Percentiles rank a stretch among this genome's conserved stretches.
Conservation (phyloP, 208 protist genomes). For the Trypanosoma cruzi region DNA sequence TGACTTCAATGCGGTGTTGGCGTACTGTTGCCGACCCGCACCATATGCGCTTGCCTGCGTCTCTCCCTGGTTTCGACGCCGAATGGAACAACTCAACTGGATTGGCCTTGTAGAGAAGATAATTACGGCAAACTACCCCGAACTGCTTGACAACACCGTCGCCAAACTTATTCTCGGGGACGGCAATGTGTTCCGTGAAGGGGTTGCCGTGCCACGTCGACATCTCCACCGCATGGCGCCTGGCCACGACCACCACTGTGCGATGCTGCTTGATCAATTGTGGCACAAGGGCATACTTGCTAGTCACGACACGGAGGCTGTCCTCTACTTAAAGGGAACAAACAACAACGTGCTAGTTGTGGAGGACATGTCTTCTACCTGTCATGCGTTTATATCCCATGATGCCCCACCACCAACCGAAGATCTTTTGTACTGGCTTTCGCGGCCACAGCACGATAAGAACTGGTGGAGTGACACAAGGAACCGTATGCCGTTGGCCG, state of each 20-base stretch:
- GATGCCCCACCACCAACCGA: slow-evolving; percentile 16
- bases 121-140: slow-evolving; percentile 9
- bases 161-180: slow-evolving; percentile 1
- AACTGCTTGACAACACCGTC: background rate
- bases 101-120: background rate
- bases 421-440: slow-evolving; percentile 5
- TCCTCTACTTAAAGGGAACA: background rate
- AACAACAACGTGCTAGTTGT: slow-evolving; percentile 25
- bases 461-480: background rate
- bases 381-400: slow-evolving; percentile 37
- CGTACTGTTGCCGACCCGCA: slow-evolving; percentile 17
- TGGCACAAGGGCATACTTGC: slow-evolving; percentile 4
- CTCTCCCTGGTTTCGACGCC: slow-evolving; percentile 34
- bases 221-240: background rate
- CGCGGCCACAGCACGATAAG: background rate
- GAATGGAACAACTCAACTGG: slow-evolving; percentile 38
- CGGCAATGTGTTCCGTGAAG: background rate
- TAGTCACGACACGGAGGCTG: background rate
- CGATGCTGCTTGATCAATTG: slow-evolving; percentile 11
- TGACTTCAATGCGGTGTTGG: slow-evolving; percentile 30
- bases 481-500: slow-evolving; percentile 5
- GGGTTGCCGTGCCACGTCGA: slow-evolving; percentile 3
- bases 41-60: slow-evolving; percentile 30
- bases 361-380: slow-evolving; percentile 42
- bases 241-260: slow-evolving; percentile 3